These are phyloP conservation scores for Phytopythium oedochilum DNA, from an alignment of 352 stramenopile species.

Conservation along the genomic window DNA sequence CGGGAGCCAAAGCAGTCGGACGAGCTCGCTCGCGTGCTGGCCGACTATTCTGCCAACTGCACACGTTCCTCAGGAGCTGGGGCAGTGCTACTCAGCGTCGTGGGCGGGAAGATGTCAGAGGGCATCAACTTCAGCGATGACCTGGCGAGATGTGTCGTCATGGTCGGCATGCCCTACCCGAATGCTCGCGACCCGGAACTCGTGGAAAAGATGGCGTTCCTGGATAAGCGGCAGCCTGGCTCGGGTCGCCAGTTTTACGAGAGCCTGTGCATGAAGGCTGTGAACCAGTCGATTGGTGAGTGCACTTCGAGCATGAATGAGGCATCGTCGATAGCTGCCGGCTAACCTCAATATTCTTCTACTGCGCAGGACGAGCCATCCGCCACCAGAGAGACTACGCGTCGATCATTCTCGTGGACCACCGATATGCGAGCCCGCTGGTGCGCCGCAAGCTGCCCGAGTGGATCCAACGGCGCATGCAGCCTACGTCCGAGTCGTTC, in stretches of 20 bases:
- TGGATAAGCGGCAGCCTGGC: slow-evolving; percentile 64
- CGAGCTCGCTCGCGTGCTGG: slow-evolving; percentile 89
- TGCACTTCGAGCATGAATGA: background rate
- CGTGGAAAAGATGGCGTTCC: slow-evolving; percentile 95
- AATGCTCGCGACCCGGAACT: slow-evolving; percentile 96
- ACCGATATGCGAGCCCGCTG: slow-evolving; percentile 82
- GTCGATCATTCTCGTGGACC: slow-evolving; percentile 95
- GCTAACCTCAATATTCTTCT: background rate
- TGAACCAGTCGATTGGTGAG: slow-evolving; percentile 99
- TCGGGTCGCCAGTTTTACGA: slow-evolving; percentile 93
- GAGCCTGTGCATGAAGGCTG: slow-evolving; percentile 98
- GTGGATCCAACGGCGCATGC: slow-evolving; percentile 81
- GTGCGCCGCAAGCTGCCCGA: slow-evolving; percentile 67
- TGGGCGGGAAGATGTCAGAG: slow-evolving; percentile 99
- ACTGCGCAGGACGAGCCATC: slow-evolving; percentile 88
- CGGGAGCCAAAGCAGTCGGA: slow-evolving; percentile 92
- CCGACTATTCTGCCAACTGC: slow-evolving; percentile 78
- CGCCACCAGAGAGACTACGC: slow-evolving; percentile 97
- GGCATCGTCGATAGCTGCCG: background rate
- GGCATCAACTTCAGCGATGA: slow-evolving; percentile 99
- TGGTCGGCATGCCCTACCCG: slow-evolving; percentile 98
- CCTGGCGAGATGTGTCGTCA: slow-evolving; percentile 94
- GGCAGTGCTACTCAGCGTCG: slow-evolving; percentile 94
- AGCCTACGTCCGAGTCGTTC: slow-evolving; percentile 50
- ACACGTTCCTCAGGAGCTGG: slow-evolving; percentile 20